Base-by-base conservation (phyloP, 208 protist genomes). In the Trypanosoma melophagium region DNA sequence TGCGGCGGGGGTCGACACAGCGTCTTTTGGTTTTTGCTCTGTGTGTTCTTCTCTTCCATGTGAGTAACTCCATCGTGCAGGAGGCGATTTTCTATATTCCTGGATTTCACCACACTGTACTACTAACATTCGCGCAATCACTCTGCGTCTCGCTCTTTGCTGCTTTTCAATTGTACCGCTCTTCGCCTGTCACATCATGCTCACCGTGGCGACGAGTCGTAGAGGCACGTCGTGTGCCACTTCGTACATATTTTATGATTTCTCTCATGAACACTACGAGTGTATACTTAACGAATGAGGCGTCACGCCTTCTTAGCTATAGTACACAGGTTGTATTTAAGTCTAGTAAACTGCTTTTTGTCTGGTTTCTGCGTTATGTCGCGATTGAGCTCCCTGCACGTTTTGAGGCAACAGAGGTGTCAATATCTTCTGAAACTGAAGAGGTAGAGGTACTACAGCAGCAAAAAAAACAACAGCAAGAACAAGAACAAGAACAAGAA, bases 241-340 rank as follows among this genome's bases (percentile, higher is more conserved):
- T 88, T 35, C 14, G 8, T 8, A 79, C 71, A 44, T 91, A 88
- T 62, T 58, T 80, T 24, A 45, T 74, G 14, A 78, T 91, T 41
- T 73, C 82, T 1, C 0, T 86, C 14, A 66, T 88, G 17, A 55
- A 80, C 65, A 76, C 77, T 0, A 63, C 52, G n/a, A 83, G 74
- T 47, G 58, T 77, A 19, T 79, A 87, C 55, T 45, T 85, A 7
- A 86, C 85, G 2, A 83, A 88, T 57, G 61, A 79, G 24, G 76
- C 66, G 2, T 83, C 80, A 2, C 52, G 80, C 16, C 10, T 84
- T 22, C 67, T 91, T 24, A 79, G 60, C 41, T 91, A 86, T 68
- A 53, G 74, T 9, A 60, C 79, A 54, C 85, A 88, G 63, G 80
- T 88, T 2, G 77, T 83, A 13, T 88, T 91, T 45, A 91, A 88